Base-by-base conservation (phyloP, 208 protist species). In the Trypanosoma grayi region DNA sequence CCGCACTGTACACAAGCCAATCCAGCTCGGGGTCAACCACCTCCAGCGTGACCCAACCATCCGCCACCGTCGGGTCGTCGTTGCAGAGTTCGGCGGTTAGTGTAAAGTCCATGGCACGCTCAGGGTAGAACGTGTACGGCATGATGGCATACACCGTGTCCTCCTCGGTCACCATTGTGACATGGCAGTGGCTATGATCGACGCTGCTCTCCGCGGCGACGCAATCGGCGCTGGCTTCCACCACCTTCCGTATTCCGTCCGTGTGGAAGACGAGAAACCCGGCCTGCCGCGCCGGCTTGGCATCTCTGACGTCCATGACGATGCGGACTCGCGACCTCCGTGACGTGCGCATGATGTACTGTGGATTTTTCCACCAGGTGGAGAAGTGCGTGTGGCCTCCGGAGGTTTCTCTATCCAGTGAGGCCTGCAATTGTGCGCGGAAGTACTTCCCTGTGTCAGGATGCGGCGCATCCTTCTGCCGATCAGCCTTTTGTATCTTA, bases 341-440 rank as follows among this genome's bases (percentile, higher is more conserved):
- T 10, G 84, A 92, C 14, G 77, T 48, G 7, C 59, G 66, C 61
- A 95, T 62, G 48, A 66, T 24, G 68, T 87, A 93, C 67, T 95
- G 90, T 10, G 77, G 79, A 65, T 93, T 95, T 27, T 77, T 72
- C 79, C 84, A 87, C 87, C 90, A 95, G n/a, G 86, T 88, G 48
- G 83, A 59, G 62, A 81, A 95, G 64, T 90, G 79, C 14, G 87
- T 58, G 64, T 84, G 77, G 10, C 90, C 90, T 30, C 90, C 90
- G 6, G 85, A 90, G 45, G 68, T 73, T 10, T 75, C 73, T 4
- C 46, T 51, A 10, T 66, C 41, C 34, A 89, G 40, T 24, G 59
- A 56, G 43, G 60, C 83, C 9, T 43, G 9, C 34, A 94, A 45
- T 16, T 67, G 33, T 9, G 78, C 73, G 20, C 69, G 52, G 48